Conservation (phyloP, 1,284 basidiomycete genomes). For the Volvariella volvacea region DNA sequence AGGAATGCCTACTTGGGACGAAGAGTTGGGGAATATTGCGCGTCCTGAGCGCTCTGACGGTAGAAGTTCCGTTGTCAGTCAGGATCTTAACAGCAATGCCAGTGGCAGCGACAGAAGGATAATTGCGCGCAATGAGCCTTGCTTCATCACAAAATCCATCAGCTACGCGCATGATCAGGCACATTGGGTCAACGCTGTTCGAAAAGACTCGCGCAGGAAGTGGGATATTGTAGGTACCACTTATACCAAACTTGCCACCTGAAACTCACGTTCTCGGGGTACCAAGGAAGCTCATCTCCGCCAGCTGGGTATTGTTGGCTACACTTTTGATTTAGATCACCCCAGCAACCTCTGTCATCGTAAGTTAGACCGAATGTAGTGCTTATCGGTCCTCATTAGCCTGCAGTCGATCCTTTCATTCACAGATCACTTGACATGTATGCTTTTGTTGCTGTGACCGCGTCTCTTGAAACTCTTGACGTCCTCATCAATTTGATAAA, state of each 20-base stretch:
- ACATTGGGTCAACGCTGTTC: constrained; percentile 14
- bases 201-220: constrained; percentile 5
- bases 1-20: too few relatives aligned
- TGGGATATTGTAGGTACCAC: constrained; percentile 3
- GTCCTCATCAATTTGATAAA: constrained; percentile 9
- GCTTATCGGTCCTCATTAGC: neutral
- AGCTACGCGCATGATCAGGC: constrained; percentile 11
- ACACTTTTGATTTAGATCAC: constrained; percentile 8
- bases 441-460: constrained; percentile 13
- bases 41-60: too few relatives aligned
- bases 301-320: constrained; percentile 8
- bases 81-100: too few relatives aligned
- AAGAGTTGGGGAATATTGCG: too few relatives aligned
- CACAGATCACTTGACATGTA: constrained; percentile 12
- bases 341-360: constrained; percentile 11
- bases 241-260: neutral
- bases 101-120: too few relatives aligned
- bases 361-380: too few relatives aligned
- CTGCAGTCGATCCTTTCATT: constrained; percentile 5
- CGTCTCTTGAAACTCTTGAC: constrained; percentile 10
- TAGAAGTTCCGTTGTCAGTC: too few relatives aligned
- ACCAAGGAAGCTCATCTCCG: constrained; percentile 10
- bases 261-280: neutral
- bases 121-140: constrained; percentile 1
- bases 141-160: constrained; percentile 11